Evolutionary conservation across 495 filamentous ascomycete genomes (phyloP).

Genomic region (Aspergillus egyptiacus): DNA sequence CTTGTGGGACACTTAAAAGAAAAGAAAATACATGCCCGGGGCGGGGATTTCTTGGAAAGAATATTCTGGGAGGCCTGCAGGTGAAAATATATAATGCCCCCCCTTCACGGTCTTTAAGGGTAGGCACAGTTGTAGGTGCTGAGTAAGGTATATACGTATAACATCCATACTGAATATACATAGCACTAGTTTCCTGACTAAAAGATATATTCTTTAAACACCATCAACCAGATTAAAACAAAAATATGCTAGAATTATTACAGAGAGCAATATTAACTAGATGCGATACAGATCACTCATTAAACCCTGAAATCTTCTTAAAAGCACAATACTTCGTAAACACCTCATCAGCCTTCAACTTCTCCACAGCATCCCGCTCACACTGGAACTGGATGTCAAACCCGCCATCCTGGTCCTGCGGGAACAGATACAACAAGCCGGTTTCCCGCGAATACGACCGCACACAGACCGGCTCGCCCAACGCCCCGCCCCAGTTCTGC

Average conservation of each 20-base stretch:
- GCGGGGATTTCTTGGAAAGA: too few relatives aligned
- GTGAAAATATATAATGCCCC: too few relatives aligned
- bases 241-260: background rate
- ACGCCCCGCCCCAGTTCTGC: slow-evolving; percentile 3
- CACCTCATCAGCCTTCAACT: background rate
- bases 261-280: too few relatives aligned
- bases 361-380: slow-evolving; percentile 7
- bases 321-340: slow-evolving; percentile 4
- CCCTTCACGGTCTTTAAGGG: too few relatives aligned
- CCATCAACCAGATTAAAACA: background rate
- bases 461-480: background rate
- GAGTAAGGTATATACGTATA: too few relatives aligned
- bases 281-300: background rate
- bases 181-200: too few relatives aligned
- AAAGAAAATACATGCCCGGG: too few relatives aligned
- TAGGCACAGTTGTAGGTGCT: too few relatives aligned
- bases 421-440: slow-evolving; percentile 8
- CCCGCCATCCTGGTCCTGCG: slow-evolving; percentile 4
- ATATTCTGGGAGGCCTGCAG: too few relatives aligned
- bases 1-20: too few relatives aligned
- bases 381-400: slow-evolving; percentile 12
- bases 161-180: too few relatives aligned
- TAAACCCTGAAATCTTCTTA: slow-evolving; percentile 1
- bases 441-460: slow-evolving; percentile 8
- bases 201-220: too few relatives aligned